Conservation (phyloP, 768 basidiomycete genomes). For the Porphyrellus cyaneotinctus region DNA sequence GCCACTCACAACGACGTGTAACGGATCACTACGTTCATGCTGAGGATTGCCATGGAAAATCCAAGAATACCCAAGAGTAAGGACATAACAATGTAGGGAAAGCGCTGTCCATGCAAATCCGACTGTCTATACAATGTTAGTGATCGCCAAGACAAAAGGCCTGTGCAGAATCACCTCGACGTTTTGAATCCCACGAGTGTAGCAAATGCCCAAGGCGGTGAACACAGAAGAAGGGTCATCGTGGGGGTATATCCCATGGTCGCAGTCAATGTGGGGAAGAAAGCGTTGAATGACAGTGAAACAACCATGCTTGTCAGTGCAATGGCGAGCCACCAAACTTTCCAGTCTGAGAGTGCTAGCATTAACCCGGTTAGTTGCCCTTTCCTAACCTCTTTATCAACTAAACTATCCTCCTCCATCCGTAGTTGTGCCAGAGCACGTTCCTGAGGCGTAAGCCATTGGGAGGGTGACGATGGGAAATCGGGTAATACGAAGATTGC, state of each 20-base stretch:
- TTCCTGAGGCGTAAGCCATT: slow-evolving; percentile 61
- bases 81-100: slow-evolving; percentile 56
- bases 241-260: slow-evolving; percentile 70
- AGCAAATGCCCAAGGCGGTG: slow-evolving; percentile 63
- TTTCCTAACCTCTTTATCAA: slow-evolving; percentile 41
- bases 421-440: slow-evolving; percentile 52
- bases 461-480: slow-evolving; percentile 56
- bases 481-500: slow-evolving; percentile 70
- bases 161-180: slow-evolving; percentile 39
- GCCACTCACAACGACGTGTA: slow-evolving; percentile 60
- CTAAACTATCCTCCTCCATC: slow-evolving; percentile 62
- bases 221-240: slow-evolving; percentile 67
- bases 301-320: slow-evolving; percentile 53
- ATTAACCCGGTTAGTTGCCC: slow-evolving; percentile 43
- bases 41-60: slow-evolving; percentile 60
- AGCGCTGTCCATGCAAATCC: slow-evolving; percentile 67
- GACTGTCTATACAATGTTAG: slow-evolving; percentile 49
- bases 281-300: slow-evolving; percentile 72
- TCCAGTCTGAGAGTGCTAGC: slow-evolving; percentile 70
- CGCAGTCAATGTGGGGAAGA: slow-evolving; percentile 71
- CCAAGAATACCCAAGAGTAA: slow-evolving; percentile 60
- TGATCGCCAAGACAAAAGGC: neutral
- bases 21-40: slow-evolving; percentile 56
- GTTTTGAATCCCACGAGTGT: slow-evolving; percentile 51
- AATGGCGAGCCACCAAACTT: slow-evolving; percentile 78